Evolutionary conservation across 2,329 filamentous ascomycete genomes (phyloP), one percentile per base, ranked within the genome.

Genomic region (Gremmenia infestans): DNA sequence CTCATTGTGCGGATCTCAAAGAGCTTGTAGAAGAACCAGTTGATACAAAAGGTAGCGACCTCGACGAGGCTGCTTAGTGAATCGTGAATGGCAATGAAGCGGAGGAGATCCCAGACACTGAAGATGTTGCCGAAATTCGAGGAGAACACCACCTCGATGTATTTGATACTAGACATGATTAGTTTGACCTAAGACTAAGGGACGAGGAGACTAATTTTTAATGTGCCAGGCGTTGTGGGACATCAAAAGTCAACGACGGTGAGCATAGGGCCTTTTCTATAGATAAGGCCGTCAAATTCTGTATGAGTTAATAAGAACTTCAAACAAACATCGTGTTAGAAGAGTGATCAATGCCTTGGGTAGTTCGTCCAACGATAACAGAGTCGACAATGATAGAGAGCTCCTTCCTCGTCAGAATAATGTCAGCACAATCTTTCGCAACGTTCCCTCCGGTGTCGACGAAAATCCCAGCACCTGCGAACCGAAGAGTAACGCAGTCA

Each of bases 401-500:
- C n/a, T 58, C 32, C 43, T 58, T 50, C 43, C 55, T 50, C 15
- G 17, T 43, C 11, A 55, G 55, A 25, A 60, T 54, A 5, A 58
- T 32, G 37, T 60, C 55, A 3, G 55, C 52, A 32, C 52, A 55
- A 14, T 57, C 35, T 19, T 60, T 57, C 7, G 58, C 50, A 52
- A 60, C 49, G n/a, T 39, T 53, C 28, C 28, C 32, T 6, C 50
- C 52, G 3, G 52, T 47, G 19, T 60, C 15, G 12, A 58, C 55
- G 7, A 46, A 55, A 14, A 57, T 58, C n/a, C 58, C 55, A 35
- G 46, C 49, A 45, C 58, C 55, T 12, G 52, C 55, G 45, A 32
- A 14, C 15, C 48, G 40, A 11, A 60, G 55, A 47, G 58, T 49
- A 32, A 53, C 37, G 6, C 48, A 50, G 39, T 60, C 58, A 37